Percentiles rank a stretch among this genome's conserved stretches.
Conservation (phyloP, 192 early-diverging fungal genomes). For the Dissophora ornata region DNA sequence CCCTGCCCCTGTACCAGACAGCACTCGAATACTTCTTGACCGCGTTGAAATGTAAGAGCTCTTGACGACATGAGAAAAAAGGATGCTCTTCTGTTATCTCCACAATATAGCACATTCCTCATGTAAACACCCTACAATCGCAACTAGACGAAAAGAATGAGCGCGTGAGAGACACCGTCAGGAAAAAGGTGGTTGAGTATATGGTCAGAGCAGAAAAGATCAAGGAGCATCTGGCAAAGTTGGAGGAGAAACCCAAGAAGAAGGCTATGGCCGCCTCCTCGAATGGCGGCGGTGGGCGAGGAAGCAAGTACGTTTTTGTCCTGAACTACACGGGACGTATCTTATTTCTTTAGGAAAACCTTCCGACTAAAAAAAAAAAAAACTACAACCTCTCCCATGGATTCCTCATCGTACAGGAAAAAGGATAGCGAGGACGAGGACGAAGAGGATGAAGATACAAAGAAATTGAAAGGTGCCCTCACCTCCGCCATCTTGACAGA, state of each 20-base stretch:
- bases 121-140: too few species aligned
- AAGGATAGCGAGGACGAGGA: conserved; percentile 61
- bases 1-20: conserved; percentile 89
- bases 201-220: conserved; percentile 93
- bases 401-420: too few species aligned
- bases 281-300: conserved; percentile 39
- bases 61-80: too few species aligned
- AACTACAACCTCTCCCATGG: too few species aligned
- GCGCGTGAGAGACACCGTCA: conserved; percentile 81
- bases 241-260: conserved; percentile 73
- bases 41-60: conserved; percentile 87
- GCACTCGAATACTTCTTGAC: conserved; percentile 92
- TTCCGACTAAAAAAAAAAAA: too few species aligned
- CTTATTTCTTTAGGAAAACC: too few species aligned
- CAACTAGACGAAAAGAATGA: conserved; percentile 95
- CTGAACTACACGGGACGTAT: too few species aligned
- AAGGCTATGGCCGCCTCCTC: conserved; percentile 74
- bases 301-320: conserved; percentile 42
- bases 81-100: too few species aligned
- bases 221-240: conserved; percentile 84
- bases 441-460: conserved; percentile 60
- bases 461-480: conserved; percentile 59
- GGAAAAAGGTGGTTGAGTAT: conserved; percentile 93
- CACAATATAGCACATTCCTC: too few species aligned
- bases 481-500: conserved; percentile 89